Base-by-base conservation (phyloP, 2,329 filamentous ascomycete species). In the Aspergillus proliferans region DNA sequence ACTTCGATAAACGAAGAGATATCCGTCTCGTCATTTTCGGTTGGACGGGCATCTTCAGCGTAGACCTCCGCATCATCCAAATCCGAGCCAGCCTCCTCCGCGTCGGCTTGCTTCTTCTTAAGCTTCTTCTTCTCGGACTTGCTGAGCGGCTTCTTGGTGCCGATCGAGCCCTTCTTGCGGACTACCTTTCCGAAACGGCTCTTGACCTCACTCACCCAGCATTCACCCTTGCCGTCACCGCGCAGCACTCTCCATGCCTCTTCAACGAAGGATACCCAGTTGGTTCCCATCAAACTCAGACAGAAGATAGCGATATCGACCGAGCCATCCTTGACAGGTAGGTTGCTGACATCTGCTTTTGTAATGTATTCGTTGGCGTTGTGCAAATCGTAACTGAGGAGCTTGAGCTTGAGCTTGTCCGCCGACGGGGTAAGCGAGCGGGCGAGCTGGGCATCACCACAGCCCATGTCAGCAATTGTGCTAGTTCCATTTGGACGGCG, bases 171-270 rank as follows among this genome's bases (percentile, higher is more conserved):
- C 58, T 71, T 56, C 73, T 76, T 70, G 43, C 66, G 62, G 14
- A 51, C 70, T 3, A 82, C 77, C 41, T 83, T 78, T 3, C 83
- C 84, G 65, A 98, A 97, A 28, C 93, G 86, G 56, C 83, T 88
- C 75, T 97, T 97, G 71, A 98, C 96, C 73, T 98, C 93, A 43
- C 89, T 88, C 46, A 98, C 82, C 93, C 93, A 98, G 47, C 95
- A 83, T 75, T 98, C 93, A 58, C 93, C 72, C 54, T 73, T 74
- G 28, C 72, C 93, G 64, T 93, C 92, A 81, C 90, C 91, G 64
- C 89, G 86, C 53, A 98, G 79, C 46, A 97, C 79, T 47, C 93
- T 85, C 75, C 89, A 95, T 12, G 92, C 92, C 73, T 98, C 93
- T 71, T 97, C 93, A 61, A 98, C 81, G 67, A 98, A 97, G 60